Conservation (phyloP, 768 basidiomycete species). For the Lepiota venenata region DNA sequence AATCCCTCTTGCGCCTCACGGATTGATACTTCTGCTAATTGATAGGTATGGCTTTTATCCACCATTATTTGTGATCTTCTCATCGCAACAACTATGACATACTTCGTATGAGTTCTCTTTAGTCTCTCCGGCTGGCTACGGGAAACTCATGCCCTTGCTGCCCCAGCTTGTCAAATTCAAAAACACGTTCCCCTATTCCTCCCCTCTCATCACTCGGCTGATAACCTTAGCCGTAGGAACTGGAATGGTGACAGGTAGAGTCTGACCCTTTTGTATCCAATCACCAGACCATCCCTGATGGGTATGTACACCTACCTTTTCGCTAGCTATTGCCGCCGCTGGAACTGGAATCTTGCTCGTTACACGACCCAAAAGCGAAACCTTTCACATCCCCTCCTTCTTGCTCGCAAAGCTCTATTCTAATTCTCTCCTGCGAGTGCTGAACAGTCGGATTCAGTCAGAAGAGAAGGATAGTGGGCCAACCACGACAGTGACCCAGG, state of each 20-base stretch:
- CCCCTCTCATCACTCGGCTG: not conserved
- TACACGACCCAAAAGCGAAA: not conserved
- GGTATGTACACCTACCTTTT: not conserved
- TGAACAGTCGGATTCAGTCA: not conserved
- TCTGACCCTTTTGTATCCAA: too few relatives aligned
- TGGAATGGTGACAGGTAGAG: not conserved
- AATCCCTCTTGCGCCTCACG: not conserved
- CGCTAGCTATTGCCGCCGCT: not conserved
- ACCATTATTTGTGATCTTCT: slow-evolving; percentile 1
- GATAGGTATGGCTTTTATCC: slow-evolving; percentile 4
- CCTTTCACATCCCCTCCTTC: not conserved
- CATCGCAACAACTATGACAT: not conserved
- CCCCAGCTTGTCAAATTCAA: not conserved
- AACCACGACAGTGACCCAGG: not conserved
- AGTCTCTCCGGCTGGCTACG: not conserved
- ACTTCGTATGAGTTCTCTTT: not conserved
- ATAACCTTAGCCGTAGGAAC: not conserved
- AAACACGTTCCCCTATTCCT: not conserved
- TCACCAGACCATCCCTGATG: not conserved
- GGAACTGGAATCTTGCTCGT: not conserved
- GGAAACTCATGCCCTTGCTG: too few relatives aligned
- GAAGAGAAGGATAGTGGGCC: not conserved
- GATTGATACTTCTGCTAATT: not conserved
- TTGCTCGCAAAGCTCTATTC: slow-evolving; percentile 2
- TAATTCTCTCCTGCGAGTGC: slow-evolving; percentile 1